A percentile compares a stretch with the other conserved stretches of the same genome.
Conservation (phyloP, 352 stramenopile species). For the Pythium plurisporium region DNA sequence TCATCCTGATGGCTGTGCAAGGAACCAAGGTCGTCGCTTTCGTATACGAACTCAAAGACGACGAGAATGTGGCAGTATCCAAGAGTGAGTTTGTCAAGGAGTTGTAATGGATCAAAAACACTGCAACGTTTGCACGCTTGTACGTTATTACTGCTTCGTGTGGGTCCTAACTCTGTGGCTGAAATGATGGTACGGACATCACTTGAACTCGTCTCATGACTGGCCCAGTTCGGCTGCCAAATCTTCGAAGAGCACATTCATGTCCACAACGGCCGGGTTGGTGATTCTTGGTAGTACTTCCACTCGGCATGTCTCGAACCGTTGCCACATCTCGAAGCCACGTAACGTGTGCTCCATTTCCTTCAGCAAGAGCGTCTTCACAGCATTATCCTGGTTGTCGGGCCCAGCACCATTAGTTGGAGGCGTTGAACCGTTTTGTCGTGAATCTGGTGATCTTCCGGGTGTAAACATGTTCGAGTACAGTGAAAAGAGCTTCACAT, state of each 20-base stretch:
- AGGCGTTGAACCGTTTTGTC: constrained; percentile 65
- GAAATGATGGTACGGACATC: too few relatives aligned
- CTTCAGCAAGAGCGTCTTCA: constrained; percentile 68
- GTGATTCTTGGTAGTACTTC: constrained; percentile 68
- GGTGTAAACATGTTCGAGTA: constrained; percentile 81
- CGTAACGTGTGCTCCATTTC: constrained; percentile 84
- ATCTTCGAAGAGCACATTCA: constrained; percentile 68
- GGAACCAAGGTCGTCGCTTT: constrained; percentile 95
- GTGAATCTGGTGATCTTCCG: constrained; percentile 65
- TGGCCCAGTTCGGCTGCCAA: constrained; percentile 51
- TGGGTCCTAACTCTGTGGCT: not conserved
- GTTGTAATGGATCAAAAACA: constrained; percentile 22
- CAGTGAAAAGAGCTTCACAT: constrained; percentile 70
- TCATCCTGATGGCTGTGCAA: constrained; percentile 98
- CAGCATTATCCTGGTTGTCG: constrained; percentile 60
- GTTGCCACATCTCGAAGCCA: constrained; percentile 85
- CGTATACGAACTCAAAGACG: constrained; percentile 91
- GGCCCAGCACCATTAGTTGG: constrained; percentile 46
- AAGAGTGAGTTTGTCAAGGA: constrained; percentile 88
- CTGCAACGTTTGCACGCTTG: not conserved
- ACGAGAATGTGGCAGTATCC: constrained; percentile 80
- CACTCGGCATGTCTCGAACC: constrained; percentile 68
- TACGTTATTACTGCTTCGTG: not conserved
- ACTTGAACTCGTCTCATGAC: constrained; percentile 14
- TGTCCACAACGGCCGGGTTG: constrained; percentile 68